Conservation (phyloP, 78 protist species). For the Polysphondylium violaceum region DNA sequence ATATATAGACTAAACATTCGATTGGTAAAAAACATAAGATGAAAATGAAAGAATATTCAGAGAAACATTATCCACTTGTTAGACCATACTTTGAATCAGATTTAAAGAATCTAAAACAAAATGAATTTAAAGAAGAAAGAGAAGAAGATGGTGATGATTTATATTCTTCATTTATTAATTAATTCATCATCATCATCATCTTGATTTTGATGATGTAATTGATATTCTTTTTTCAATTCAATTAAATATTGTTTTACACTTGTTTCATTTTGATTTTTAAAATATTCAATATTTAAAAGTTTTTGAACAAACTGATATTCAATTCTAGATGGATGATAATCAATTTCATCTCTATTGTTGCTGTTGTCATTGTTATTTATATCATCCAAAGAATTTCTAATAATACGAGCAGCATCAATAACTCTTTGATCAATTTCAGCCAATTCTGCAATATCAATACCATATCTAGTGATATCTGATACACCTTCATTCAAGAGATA, state of each 20-base stretch:
- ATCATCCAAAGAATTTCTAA: slow-evolving; percentile 14
- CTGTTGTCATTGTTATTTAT: background rate
- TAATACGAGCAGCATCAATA: slow-evolving; percentile 15
- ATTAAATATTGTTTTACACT: slow-evolving; percentile 7
- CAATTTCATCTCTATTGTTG: background rate
- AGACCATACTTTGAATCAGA: slow-evolving; percentile 45
- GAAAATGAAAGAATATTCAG: background rate
- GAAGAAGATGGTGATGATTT: slow-evolving; percentile 50
- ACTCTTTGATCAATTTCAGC: slow-evolving; percentile 34
- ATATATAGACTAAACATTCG: slow-evolving; percentile 41
- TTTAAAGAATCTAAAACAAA: slow-evolving; percentile 9
- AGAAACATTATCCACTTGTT: slow-evolving; percentile 14
- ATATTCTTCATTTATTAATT: slow-evolving; percentile 8
- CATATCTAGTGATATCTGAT: slow-evolving; percentile 6
- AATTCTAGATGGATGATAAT: slow-evolving; percentile 52
- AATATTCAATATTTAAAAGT: slow-evolving; percentile 24
- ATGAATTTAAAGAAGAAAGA: slow-evolving; percentile 25
- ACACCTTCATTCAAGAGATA: slow-evolving; percentile 48
- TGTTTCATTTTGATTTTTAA: background rate
- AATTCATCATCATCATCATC: background rate
- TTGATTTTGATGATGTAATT: background rate
- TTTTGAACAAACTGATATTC: slow-evolving; percentile 52
- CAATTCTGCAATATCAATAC: slow-evolving; percentile 65
- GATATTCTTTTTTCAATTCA: slow-evolving; percentile 8
- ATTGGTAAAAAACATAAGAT: slow-evolving; percentile 27